These are phyloP conservation scores for Aspergillus carbonarius DNA, from an alignment of 2,329 filamentous ascomycete genomes.

Conservation along the genomic window DNA sequence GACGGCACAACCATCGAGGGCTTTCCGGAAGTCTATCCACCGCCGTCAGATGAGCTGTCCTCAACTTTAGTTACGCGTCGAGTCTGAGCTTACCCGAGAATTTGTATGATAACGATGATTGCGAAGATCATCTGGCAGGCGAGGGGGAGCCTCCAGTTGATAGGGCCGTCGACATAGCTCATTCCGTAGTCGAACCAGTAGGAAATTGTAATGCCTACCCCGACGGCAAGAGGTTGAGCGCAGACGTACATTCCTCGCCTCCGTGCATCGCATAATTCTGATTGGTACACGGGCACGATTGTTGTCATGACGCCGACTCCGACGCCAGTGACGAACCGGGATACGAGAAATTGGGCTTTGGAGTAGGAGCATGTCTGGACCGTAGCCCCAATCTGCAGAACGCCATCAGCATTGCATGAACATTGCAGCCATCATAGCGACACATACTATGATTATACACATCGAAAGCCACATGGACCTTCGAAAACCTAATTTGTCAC, in stretches of 20 bases:
- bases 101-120: constrained; percentile 42
- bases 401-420: neutral
- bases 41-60: neutral
- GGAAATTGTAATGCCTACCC: constrained; percentile 38
- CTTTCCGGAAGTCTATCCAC: constrained; percentile 35
- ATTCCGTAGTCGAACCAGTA: constrained; percentile 38
- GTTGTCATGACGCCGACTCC: constrained; percentile 49
- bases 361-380: constrained; percentile 36
- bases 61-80: neutral
- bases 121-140: constrained; percentile 48
- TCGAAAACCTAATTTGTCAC: constrained; percentile 33
- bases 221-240: constrained; percentile 42
- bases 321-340: constrained; percentile 51
- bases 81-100: constrained; percentile 23
- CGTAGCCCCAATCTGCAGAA: constrained; percentile 33
- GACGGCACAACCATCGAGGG: constrained; percentile 49
- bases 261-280: constrained; percentile 46
- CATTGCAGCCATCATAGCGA: neutral
- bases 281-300: constrained; percentile 44
- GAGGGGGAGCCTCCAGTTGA: constrained; percentile 50
- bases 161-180: constrained; percentile 40
- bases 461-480: constrained; percentile 38
- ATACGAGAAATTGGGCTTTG: constrained; percentile 39
- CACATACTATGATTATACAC: constrained; percentile 30
- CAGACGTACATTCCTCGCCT: constrained; percentile 46